Evolutionary conservation across 108 stramenopile genomes (phyloP), one percentile per base, ranked within the genome.

Genomic region (Cyclotella choctawhatcheeana): DNA sequence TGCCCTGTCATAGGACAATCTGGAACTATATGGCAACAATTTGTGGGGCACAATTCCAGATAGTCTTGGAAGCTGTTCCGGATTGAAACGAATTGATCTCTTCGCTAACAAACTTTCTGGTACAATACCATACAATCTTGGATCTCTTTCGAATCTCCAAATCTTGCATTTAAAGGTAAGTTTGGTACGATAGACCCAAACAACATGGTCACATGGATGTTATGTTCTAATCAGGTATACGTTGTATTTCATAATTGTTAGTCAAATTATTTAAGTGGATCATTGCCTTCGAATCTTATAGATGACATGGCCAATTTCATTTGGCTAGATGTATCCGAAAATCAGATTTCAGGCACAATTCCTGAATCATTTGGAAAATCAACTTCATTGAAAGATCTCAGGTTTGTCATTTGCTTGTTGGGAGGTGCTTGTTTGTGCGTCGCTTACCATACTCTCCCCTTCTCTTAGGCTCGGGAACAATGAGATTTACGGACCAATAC

Each of bases 141-240:
- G 61, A 10, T 13, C 18, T 17, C 22, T 79, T 16, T 32, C 29
- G 31, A 51, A 44, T 12, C 71, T 90, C 18, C 86, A 90, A 58
- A 86, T 90, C 34, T 61, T 90, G 18, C 89, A 87, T 72, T 30
- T 81, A 22, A 87, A 90, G 35, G 73, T 64, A n/a, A 87, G 87
- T 62, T 56, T 31, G 5, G 50, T 89, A n/a, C n/a, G n/a, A n/a
- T n/a, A n/a, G n/a, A n/a, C n/a, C n/a, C n/a, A n/a, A n/a, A n/a
- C n/a, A n/a, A n/a, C n/a, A n/a, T n/a, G n/a, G n/a, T n/a, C 37
- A 40, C 37, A 12, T 40, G 37, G 8, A 40, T 40, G 37, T 12
- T 40, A 8, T 40, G 37, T 10, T 12, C 12, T 40, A 12, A 10
- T 40, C 6, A 40, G 8, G 6, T 40, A 40, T 10, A 40, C 37